Percentiles rank a stretch among this genome's conserved stretches.
phyloP scores from a whole-genome alignment of 2,329 filamentous ascomycete genomes.

The Pseudohalonectria lignicola region DNA sequence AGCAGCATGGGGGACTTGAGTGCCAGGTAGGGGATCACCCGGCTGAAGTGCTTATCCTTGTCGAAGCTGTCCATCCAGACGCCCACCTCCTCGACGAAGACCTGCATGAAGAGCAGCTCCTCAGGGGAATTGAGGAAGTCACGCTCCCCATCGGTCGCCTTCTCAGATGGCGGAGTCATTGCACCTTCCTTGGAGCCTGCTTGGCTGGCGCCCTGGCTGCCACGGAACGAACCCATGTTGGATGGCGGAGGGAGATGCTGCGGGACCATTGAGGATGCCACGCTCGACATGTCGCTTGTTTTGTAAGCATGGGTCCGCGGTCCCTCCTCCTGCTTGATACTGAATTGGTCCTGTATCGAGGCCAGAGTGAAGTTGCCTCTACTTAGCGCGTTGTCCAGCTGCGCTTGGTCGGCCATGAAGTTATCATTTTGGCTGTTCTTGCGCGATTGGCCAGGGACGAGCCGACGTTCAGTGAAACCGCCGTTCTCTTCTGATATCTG shows the following conservation, averaged over 20 bases:
- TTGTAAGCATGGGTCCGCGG: constrained; percentile 16
- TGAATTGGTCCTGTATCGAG: constrained; percentile 10
- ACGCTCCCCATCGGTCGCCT: constrained; percentile 24
- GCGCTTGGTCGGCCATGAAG: constrained; percentile 8
- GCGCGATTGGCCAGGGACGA: constrained; percentile 11
- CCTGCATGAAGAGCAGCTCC: constrained; percentile 81
- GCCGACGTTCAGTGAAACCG: constrained; percentile 6
- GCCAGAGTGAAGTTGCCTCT: constrained; percentile 2
- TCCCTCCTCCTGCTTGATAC: constrained; percentile 13
- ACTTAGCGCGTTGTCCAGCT: background rate
- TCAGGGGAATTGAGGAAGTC: constrained; percentile 64
- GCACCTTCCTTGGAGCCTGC: constrained; percentile 20
- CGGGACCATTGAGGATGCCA: constrained; percentile 24
- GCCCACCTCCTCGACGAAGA: constrained; percentile 83
- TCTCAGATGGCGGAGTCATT: constrained; percentile 30
- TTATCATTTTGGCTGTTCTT: constrained; percentile 13
- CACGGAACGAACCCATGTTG: no score
- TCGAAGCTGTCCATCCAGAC: constrained; percentile 94
- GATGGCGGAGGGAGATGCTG: constrained; percentile 21
- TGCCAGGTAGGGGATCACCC: constrained; percentile 72
- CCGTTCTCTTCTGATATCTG: background rate
- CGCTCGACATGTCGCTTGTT: constrained; percentile 25
- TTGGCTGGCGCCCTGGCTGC: no score
- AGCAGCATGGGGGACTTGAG: constrained; percentile 78
- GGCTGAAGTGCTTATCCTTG: constrained; percentile 74